Evolutionary conservation across 2,329 filamentous ascomycete species (phyloP).

Genomic region (Tolypocladium inflatum): DNA sequence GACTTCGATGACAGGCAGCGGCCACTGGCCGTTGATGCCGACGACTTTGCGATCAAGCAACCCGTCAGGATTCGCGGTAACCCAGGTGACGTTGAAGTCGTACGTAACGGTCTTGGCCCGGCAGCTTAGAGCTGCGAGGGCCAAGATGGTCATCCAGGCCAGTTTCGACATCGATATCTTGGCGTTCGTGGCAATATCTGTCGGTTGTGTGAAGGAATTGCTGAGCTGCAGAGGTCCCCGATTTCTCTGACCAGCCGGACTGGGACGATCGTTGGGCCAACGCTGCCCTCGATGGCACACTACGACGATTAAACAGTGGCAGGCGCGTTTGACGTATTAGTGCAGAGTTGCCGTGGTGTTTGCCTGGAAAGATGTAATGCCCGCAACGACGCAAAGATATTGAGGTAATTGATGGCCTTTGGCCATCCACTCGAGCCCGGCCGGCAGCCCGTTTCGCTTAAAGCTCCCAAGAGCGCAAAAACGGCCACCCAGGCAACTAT

Average conservation of each 20-base stretch:
- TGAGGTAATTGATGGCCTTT: not conserved
- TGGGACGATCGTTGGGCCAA: not conserved
- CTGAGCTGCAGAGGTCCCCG: not conserved
- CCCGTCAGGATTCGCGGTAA: conserved; percentile 32
- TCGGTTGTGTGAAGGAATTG: not conserved
- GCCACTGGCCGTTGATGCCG: conserved; percentile 58
- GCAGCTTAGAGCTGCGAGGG: not conserved
- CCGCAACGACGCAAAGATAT: not conserved
- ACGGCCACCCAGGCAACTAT: not conserved
- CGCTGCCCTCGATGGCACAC: not conserved
- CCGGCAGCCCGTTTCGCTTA: not conserved
- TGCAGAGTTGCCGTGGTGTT: not conserved
- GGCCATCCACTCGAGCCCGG: not conserved
- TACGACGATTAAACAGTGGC: not conserved
- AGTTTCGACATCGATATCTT: not conserved
- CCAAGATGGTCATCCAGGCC: not conserved
- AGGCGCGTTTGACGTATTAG: not conserved
- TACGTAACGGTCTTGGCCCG: not conserved
- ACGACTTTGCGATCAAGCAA: conserved; percentile 45
- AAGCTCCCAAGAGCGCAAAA: no score
- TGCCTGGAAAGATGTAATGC: not conserved
- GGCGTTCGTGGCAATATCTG: not conserved
- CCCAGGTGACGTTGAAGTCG: not conserved
- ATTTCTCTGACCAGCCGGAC: not conserved
- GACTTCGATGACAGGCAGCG: conserved; percentile 48